Evolutionary conservation across 2,329 filamentous ascomycete species (phyloP), one percentile per base, ranked within the genome.

Genomic region (Exophiala xenobiotica): DNA sequence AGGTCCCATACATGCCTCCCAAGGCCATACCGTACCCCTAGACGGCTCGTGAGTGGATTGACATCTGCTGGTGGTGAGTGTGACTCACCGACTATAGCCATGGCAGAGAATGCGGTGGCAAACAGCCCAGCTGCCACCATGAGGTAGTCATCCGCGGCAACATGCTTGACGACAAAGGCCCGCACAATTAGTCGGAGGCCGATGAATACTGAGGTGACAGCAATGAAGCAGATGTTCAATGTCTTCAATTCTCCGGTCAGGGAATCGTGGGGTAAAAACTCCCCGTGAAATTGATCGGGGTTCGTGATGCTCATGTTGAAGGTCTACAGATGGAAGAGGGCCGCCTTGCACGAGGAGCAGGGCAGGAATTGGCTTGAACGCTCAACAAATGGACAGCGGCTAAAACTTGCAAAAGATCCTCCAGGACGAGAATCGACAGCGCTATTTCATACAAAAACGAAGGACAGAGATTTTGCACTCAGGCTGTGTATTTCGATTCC

Each of bases 1-100:
- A 70, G 59, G 9, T 65, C 58, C 2, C 56, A 57, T 8, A 65
- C 46, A 47, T 69, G 67, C 7, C 49, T 56, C 12, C 68, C 68
- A 46, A 69, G 63, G 4, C 68, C 68, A 39, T 65, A 62, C 38
- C 49, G 41, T 41, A 56, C 52, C 14, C 54, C 57, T 59, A 18
- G 12, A 31, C n/a, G 1, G 6, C 12, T 19, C 6, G 7, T n/a
- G 12, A 29, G 8, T 6, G 20, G 12, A 18, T 11, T 12, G 19
- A 29, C 20, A 7, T 19, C 18, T 14, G 3, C 18, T 12, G 3
- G 16, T 6, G 2, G 14, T 16, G n/a, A 22, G 6, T 14, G 26
- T 4, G 26, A 49, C 57, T 22, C 51, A 57, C 57, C 57, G 20
- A 57, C 57, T 35, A 60, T 60, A 18, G 49, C 47, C 54, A 57